Evolutionary conservation across 441 rosid genomes (phyloP), one percentile per base, ranked within the genome.

Genomic region (Erodium texanum): DNA sequence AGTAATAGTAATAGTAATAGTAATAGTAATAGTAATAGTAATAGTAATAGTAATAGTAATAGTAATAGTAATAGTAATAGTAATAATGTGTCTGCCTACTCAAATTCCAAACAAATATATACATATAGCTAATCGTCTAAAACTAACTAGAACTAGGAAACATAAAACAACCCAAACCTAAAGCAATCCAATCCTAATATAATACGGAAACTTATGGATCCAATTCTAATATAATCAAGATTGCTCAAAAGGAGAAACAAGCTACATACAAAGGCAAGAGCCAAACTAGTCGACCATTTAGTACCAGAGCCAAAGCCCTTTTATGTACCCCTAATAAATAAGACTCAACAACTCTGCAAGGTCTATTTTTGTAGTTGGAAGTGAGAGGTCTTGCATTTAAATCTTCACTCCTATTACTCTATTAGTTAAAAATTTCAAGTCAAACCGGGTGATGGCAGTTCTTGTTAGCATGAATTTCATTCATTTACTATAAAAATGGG

Each of bases 351-450:
- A 54, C 61, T 19, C 3, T 54, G 9, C 6, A 54, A 54, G 23
- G 22, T 54, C 23, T 19, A 7, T 14, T 48, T 14, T 48, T 18
- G 18, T 7, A 0, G 12, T 54, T 6, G 15, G 24, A 58, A 58
- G 29, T 58, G 15, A 20, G 27, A 58, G 62, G 62, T 58, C 24
- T 52, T 58, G 62, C 24, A 20, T 58, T 58, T 58, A 22, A 58
- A 8, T 52, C 29, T 58, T 58, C 27, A 10, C 24, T 54, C 11
- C 61, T 19, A 58, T 58, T 22, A 58, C 0, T 45, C 61, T 19
- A 58, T 58, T 22, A 58, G 4, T 45, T 3, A 20, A 58, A 24
- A 8, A 8, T 20, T 58, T 22, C 29, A 23, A 58, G 63, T 58
- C 63, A 20, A 58, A 61, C 4, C 14, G 34, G 18, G n/a, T 61